Conservation (phyloP, 768 basidiomycete species). For the Suillus weaverae region DNA sequence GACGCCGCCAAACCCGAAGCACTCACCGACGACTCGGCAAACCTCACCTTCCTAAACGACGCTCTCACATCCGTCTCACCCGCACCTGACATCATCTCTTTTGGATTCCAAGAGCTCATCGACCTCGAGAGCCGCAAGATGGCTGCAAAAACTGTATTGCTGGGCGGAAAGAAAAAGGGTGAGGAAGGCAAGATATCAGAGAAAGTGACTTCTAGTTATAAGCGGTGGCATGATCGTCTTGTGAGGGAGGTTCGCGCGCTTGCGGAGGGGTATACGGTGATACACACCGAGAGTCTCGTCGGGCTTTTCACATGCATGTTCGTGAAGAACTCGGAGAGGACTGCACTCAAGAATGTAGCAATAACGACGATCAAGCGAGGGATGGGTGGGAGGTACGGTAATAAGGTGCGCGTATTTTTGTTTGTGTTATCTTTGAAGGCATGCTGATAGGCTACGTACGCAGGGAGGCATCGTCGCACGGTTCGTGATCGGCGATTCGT, state of each 20-base stretch:
- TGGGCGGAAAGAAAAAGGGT: conserved; percentile 67
- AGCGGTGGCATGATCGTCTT: conserved; percentile 85
- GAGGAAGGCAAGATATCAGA: conserved; percentile 60
- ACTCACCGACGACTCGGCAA: conserved; percentile 64
- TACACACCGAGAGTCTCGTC: conserved; percentile 87
- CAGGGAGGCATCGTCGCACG: conserved; percentile 91
- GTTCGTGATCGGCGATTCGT: conserved; percentile 88
- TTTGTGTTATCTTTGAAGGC: background rate
- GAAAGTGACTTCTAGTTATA: conserved; percentile 84
- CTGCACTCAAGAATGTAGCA: conserved; percentile 60
- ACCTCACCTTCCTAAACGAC: conserved; percentile 78
- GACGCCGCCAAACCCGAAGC: conserved; percentile 84
- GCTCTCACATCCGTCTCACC: conserved; percentile 67
- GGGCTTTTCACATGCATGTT: conserved; percentile 82
- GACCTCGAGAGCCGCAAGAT: conserved; percentile 93
- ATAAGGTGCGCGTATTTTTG: conserved; percentile 66
- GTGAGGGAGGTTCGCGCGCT: conserved; percentile 72
- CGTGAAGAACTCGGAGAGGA: conserved; percentile 65
- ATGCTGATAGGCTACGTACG: conserved; percentile 5
- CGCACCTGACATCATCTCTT: conserved; percentile 82
- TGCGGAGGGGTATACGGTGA: conserved; percentile 76
- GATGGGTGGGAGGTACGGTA: conserved; percentile 91
- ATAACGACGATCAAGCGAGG: conserved; percentile 89
- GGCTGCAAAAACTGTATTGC: conserved; percentile 86
- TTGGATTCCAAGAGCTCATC: conserved; percentile 96